A percentile compares a stretch with the other conserved stretches of the same genome.
phyloP scores from a whole-genome alignment of 768 basidiomycete genomes.

The Artomyces pyxidatus region DNA sequence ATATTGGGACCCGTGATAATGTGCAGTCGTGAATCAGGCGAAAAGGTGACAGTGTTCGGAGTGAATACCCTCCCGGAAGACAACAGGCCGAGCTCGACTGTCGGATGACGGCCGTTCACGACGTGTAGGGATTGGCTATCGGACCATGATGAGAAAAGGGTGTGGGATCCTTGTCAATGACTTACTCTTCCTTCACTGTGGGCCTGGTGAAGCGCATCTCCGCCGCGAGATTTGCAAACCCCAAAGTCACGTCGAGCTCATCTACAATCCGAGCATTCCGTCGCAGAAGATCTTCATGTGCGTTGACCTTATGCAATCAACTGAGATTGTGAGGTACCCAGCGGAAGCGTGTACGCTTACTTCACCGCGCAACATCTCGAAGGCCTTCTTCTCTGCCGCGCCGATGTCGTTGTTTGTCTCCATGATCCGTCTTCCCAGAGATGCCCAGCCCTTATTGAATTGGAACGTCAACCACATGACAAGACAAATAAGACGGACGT shows the following conservation, averaged over 20 bases:
- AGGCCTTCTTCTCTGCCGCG: slow-evolving; percentile 63
- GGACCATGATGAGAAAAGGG: background rate
- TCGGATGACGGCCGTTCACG: slow-evolving; percentile 80
- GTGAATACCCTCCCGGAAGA: slow-evolving; percentile 69
- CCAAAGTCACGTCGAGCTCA: slow-evolving; percentile 78
- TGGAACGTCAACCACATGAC: background rate
- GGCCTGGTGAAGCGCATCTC: slow-evolving; percentile 78
- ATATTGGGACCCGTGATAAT: slow-evolving; percentile 93
- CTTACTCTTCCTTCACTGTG: slow-evolving; percentile 60
- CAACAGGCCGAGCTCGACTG: slow-evolving; percentile 84
- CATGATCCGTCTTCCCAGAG: slow-evolving; percentile 59
- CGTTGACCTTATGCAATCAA: slow-evolving; percentile 46
- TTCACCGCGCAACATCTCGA: slow-evolving; percentile 59
- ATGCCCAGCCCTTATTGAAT: slow-evolving; percentile 56
- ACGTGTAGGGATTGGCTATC: slow-evolving; percentile 46
- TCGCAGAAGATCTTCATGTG: slow-evolving; percentile 46
- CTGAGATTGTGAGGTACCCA: background rate
- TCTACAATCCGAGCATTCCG: slow-evolving; percentile 74
- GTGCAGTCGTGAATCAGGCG: slow-evolving; percentile 57
- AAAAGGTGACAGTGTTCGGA: slow-evolving; percentile 70
- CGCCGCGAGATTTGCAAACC: slow-evolving; percentile 72
- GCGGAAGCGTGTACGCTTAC: slow-evolving; percentile 27
- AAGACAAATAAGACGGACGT: background rate
- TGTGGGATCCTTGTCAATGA: background rate
- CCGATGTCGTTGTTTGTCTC: slow-evolving; percentile 46